These are phyloP conservation scores for Bombardia bombarda DNA, from an alignment of 495 filamentous ascomycete species.

Conservation along the genomic window DNA sequence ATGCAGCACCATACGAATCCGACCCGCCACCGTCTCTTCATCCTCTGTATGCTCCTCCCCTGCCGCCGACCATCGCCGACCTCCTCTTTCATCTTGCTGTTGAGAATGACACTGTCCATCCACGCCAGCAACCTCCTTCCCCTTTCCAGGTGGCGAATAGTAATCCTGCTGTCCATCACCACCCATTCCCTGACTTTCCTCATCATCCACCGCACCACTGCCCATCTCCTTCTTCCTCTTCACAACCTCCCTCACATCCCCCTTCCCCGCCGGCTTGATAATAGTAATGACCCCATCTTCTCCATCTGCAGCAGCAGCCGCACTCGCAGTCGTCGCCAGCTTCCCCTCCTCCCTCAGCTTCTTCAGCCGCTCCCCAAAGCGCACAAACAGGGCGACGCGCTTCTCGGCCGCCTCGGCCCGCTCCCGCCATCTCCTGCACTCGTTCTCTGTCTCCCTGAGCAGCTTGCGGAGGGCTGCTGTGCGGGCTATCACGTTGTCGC, in stretches of 20 bases:
- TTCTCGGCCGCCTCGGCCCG: conserved; percentile 45
- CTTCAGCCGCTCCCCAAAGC: conserved; percentile 18
- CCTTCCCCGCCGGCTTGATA: not conserved
- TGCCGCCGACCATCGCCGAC: not conserved
- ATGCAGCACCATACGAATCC: conserved; percentile 9
- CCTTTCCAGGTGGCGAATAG: not conserved
- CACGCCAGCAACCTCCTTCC: not conserved
- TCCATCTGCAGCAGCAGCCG: no score
- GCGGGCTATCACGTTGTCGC: no score
- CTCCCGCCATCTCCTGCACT: conserved; percentile 38
- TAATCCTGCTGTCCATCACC: not conserved
- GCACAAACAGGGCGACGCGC: conserved; percentile 31
- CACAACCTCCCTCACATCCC: not conserved
- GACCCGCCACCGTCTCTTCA: not conserved
- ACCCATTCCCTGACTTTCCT: not conserved
- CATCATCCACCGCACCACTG: not conserved
- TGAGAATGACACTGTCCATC: no score
- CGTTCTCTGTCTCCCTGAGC: conserved; percentile 34
- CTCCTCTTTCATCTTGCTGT: no score
- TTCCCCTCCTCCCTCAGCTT: conserved; percentile 13
- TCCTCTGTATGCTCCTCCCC: conserved; percentile 10
- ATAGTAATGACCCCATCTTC: not conserved
- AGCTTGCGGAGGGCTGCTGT: conserved; percentile 34
- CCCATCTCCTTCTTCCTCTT: not conserved
- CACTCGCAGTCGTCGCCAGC: no score